A percentile compares a stretch with the other conserved stretches of the same genome.
Evolutionary conservation across 163 green algal genomes (phyloP).

Genomic region (Chlamydomonas reinhardtii): DNA sequence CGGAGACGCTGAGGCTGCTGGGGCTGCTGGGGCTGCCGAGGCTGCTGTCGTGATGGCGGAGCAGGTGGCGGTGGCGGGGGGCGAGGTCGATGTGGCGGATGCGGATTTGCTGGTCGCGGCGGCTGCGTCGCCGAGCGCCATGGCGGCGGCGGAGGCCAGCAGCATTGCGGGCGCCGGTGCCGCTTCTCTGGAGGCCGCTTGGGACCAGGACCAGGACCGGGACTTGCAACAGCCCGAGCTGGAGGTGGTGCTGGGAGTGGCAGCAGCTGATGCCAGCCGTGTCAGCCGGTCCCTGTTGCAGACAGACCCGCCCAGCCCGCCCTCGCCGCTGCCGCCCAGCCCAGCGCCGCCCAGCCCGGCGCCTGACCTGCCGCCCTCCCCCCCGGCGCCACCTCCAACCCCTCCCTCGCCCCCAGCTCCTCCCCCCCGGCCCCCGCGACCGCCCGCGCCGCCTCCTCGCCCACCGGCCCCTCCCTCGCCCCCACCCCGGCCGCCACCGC

Average conservation of each 20-base stretch:
- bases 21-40: neutral
- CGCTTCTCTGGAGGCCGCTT: neutral
- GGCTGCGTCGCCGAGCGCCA: neutral
- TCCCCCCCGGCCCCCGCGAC: neutral
- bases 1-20: too few species aligned
- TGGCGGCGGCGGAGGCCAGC: neutral
- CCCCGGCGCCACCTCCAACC: too few species aligned
- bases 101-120: neutral
- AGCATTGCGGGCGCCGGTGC: neutral
- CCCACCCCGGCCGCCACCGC: neutral
- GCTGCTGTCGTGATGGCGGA: neutral
- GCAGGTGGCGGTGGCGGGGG: neutral
- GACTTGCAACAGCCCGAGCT: too few species aligned
- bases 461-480: neutral
- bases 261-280: too few species aligned
- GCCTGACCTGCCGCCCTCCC: too few species aligned
- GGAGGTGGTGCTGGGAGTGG: neutral
- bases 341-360: too few species aligned
- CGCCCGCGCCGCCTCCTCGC: neutral
- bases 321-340: too few species aligned
- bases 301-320: too few species aligned
- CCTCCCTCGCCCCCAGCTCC: neutral
- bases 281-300: neutral
- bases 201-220: too few species aligned
- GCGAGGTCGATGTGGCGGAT: neutral